These are phyloP conservation scores for Seminavis robusta DNA, from an alignment of 108 stramenopile genomes.

Conservation along the genomic window DNA sequence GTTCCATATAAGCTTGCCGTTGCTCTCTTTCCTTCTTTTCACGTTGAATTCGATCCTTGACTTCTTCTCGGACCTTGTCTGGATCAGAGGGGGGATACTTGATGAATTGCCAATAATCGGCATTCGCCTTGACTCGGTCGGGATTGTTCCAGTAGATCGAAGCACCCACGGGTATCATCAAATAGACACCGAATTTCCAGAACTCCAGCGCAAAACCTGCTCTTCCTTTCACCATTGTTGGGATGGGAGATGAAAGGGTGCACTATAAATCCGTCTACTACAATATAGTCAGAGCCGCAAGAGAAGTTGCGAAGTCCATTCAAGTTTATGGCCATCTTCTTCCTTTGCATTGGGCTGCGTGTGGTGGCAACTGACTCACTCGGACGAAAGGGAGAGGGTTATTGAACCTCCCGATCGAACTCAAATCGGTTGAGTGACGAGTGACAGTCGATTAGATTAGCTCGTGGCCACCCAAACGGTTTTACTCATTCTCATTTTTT, in stretches of 20 bases:
- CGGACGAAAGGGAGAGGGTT: too few species aligned
- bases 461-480: too few species aligned
- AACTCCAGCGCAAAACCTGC: conserved; percentile 70
- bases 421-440: too few species aligned
- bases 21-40: conserved; percentile 54
- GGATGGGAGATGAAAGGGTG: conserved; percentile 2
- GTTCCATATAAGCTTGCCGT: conserved; percentile 40
- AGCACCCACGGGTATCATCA: conserved; percentile 69
- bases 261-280: too few species aligned
- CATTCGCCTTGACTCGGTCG: conserved; percentile 51
- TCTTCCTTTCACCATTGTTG: conserved; percentile 67
- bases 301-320: too few species aligned
- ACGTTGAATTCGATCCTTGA: conserved; percentile 49
- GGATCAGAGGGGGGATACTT: conserved; percentile 86
- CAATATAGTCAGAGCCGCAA: too few species aligned
- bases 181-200: conserved; percentile 77
- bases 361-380: too few species aligned
- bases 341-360: too few species aligned
- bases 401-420: too few species aligned
- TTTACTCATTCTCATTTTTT: too few species aligned
- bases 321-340: too few species aligned
- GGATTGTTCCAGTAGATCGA: conserved; percentile 74
- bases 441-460: too few species aligned
- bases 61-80: conserved; percentile 70
- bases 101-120: conserved; percentile 87